Evolutionary conservation across 2,329 filamentous ascomycete species (phyloP).

Genomic region (Ophiostoma himal-ulmi): DNA sequence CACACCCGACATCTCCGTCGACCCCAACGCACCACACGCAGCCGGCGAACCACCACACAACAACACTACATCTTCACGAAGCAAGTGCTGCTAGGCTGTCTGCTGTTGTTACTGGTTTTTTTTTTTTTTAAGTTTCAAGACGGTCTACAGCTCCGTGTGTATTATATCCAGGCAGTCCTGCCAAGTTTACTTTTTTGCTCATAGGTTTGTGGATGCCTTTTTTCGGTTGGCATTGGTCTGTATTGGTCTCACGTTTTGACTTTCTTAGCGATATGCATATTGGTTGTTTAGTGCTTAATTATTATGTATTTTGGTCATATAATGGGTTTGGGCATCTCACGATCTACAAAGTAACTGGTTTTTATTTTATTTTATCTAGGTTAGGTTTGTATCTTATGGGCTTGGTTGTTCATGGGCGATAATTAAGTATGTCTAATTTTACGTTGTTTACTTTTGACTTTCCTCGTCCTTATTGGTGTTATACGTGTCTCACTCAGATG

Average conservation of each 20-base stretch:
- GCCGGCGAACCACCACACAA: slow-evolving; percentile 17
- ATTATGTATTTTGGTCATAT: neutral
- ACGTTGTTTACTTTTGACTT: neutral
- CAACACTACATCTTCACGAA: slow-evolving; percentile 11
- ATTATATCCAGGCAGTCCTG: slow-evolving; percentile 8
- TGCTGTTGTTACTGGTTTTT: slow-evolving; percentile 8
- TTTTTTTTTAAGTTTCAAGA: neutral
- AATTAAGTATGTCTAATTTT: neutral
- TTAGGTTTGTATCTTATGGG: neutral
- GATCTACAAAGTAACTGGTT: neutral
- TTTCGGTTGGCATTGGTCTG: neutral
- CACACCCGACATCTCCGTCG: slow-evolving; percentile 47
- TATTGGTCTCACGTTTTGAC: neutral
- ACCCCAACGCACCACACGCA: slow-evolving; percentile 34
- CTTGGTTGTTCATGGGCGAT: neutral
- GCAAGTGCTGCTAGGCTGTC: slow-evolving; percentile 23
- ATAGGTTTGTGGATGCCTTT: neutral
- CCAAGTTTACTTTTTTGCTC: neutral
- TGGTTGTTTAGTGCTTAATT: neutral
- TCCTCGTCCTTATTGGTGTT: neutral
- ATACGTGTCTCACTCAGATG: neutral
- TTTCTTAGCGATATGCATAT: neutral
- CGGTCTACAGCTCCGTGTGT: neutral
- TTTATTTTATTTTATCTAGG: neutral
- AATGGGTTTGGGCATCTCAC: slow-evolving; percentile 4